A percentile compares a stretch with the other conserved stretches of the same genome.
Evolutionary conservation across 768 basidiomycete genomes (phyloP).

Genomic region (Crucibulum laeve): DNA sequence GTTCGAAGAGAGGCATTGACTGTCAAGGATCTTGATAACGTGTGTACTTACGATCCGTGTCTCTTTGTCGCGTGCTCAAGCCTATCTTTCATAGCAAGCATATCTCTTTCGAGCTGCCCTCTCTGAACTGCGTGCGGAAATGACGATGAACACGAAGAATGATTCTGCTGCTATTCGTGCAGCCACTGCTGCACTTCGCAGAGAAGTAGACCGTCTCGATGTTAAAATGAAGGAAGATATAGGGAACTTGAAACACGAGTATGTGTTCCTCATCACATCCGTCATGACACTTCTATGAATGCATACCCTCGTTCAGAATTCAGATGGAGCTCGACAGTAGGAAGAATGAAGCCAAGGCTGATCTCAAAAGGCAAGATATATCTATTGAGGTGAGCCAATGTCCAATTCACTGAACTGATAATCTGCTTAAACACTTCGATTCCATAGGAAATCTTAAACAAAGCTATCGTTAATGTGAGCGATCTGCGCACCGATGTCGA

Average conservation of each 20-base stretch:
- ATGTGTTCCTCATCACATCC: constrained; percentile 23
- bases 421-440: not conserved
- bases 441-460: constrained; percentile 68
- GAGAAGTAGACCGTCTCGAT: constrained; percentile 82
- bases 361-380: constrained; percentile 82
- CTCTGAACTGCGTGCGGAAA: constrained; percentile 84
- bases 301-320: constrained; percentile 47
- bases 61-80: not conserved
- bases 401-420: constrained; percentile 1
- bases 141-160: constrained; percentile 76
- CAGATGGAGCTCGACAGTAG: constrained; percentile 96
- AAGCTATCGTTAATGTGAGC: constrained; percentile 66
- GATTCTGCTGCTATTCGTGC: constrained; percentile 82
- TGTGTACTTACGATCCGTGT: constrained; percentile 28
- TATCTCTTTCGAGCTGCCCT: constrained; percentile 93
- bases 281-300: constrained; percentile 4
- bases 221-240: constrained; percentile 95
- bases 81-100: constrained; percentile 62
- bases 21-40: constrained; percentile 78
- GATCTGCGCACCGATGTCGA: constrained; percentile 80
- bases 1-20: constrained; percentile 71
- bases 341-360: constrained; percentile 85
- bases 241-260: constrained; percentile 90
- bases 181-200: constrained; percentile 67
- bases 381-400: constrained; percentile 68